Conservation (phyloP, 805 yeast species). For the Hermanozyma aechmeae region DNA sequence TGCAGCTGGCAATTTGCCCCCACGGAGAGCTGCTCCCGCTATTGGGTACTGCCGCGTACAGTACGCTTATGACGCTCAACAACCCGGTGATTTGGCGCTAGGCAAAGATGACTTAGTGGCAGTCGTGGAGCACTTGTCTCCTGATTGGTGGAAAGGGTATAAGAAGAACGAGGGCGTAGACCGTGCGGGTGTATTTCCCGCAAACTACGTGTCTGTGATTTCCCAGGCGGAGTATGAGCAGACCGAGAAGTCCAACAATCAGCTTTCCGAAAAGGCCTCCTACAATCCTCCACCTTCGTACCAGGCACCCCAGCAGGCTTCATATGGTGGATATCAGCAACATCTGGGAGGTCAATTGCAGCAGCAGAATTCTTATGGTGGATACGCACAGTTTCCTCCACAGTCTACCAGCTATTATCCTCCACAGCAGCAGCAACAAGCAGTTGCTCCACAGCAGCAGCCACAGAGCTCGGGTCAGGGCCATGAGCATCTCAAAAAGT, state of each 20-base stretch:
- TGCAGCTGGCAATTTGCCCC: slow-evolving; percentile 10
- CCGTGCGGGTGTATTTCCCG: slow-evolving; percentile 76
- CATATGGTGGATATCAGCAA: slow-evolving; percentile 2
- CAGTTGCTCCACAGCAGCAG: slow-evolving; percentile 8
- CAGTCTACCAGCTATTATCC: slow-evolving; percentile 40
- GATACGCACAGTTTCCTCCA: slow-evolving; percentile 41
- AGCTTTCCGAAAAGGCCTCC: slow-evolving; percentile 1
- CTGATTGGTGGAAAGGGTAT: slow-evolving; percentile 89
- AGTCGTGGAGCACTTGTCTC: slow-evolving; percentile 63
- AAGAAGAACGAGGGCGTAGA: slow-evolving; percentile 26
- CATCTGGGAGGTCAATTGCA: too few species aligned
- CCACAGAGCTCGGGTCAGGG: slow-evolving; percentile 8
- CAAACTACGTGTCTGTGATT: slow-evolving; percentile 61
- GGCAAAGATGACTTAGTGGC: slow-evolving; percentile 59
- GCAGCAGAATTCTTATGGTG: slow-evolving; percentile 23
- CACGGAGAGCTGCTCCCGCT: slow-evolving; percentile 12
- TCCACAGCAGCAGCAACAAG: slow-evolving; percentile 16
- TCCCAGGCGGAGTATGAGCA: slow-evolving; percentile 19
- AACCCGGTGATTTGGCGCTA: slow-evolving; percentile 63
- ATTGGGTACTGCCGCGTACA: slow-evolving; percentile 48
- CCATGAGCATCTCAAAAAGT: slow-evolving; percentile 40
- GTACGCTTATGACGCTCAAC: slow-evolving; percentile 68
- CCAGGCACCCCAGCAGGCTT: slow-evolving; percentile 7
- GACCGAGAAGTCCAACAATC: slow-evolving; percentile 3
- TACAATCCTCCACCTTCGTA: slow-evolving; percentile 4